A percentile compares a stretch with the other conserved stretches of the same genome.
Conservation (phyloP, 1,284 basidiomycete species). For the Naganishia sp. region DNA sequence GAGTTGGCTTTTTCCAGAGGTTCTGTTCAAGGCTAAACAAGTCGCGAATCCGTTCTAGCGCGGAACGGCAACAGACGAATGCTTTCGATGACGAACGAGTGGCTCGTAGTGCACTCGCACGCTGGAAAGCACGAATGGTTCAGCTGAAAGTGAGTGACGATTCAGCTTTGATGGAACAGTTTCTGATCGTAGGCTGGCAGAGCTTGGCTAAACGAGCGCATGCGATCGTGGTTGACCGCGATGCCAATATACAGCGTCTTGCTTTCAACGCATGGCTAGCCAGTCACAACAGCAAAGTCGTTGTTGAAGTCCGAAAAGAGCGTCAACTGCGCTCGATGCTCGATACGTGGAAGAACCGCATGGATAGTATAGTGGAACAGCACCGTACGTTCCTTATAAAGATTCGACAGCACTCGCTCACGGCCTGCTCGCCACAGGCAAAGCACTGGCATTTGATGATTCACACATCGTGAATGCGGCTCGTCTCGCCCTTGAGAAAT, state of each 20-base stretch:
- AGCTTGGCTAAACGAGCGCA: constrained; percentile 25
- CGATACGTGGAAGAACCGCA: constrained; percentile 16
- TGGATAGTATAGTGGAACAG: constrained; percentile 16
- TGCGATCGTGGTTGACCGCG: constrained; percentile 19
- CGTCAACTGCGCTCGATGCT: constrained; percentile 7
- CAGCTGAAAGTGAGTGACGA: constrained; percentile 11
- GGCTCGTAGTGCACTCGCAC: background rate
- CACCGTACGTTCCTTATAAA: constrained; percentile 4
- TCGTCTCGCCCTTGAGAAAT: constrained; percentile 16
- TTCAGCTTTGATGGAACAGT: background rate
- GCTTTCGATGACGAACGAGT: constrained; percentile 9
- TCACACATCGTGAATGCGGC: constrained; percentile 17
- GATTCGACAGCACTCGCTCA: background rate
- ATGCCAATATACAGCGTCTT: constrained; percentile 17
- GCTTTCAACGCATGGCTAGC: constrained; percentile 28
- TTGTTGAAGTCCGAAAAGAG: constrained; percentile 3
- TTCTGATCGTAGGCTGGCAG: background rate
- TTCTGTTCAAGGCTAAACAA: too few species aligned
- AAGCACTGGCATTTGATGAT: constrained; percentile 28
- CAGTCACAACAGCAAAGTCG: constrained; percentile 19
- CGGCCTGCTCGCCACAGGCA: background rate
- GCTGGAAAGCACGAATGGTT: constrained; percentile 7
- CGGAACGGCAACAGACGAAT: constrained; percentile 4
- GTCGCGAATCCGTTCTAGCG: background rate
- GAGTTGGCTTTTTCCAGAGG: background rate